A percentile compares a stretch with the other conserved stretches of the same genome.
phyloP scores from a whole-genome alignment of 1,139 yeast species.

The Scheffersomyces stambukii region DNA sequence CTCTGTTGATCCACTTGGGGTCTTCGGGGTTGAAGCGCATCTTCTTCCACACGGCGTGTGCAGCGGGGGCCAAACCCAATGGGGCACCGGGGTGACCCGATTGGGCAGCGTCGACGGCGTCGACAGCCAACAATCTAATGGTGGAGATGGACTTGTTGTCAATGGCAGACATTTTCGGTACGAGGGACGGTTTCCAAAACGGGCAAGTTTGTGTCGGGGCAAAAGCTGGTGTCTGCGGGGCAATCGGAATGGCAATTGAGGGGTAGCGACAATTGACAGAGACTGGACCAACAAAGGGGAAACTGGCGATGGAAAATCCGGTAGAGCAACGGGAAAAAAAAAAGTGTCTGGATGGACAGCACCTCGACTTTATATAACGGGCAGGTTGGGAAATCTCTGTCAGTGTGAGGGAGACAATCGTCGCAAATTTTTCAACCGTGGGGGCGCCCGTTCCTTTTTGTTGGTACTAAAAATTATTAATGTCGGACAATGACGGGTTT shows the following conservation, averaged over 20 bases:
- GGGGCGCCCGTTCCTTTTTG: no score
- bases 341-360: no score
- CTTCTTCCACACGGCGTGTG: slow-evolving; percentile 69
- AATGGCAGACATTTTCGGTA: slow-evolving; percentile 38
- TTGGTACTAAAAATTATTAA: no score
- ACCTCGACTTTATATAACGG: no score
- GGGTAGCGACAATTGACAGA: neutral
- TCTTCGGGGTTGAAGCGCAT: slow-evolving; percentile 87
- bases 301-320: slow-evolving; percentile 1
- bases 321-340: no score
- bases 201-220: no score
- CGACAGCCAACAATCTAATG: slow-evolving; percentile 87
- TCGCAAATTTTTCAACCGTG: no score
- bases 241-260: neutral
- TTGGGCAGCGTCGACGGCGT: slow-evolving; percentile 83
- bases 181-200: no score
- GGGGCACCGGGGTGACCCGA: slow-evolving; percentile 99
- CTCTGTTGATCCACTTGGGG: slow-evolving; percentile 92
- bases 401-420: no score
- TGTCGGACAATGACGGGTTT: no score
- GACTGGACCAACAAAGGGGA: slow-evolving; percentile 1
- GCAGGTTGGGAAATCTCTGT: no score
- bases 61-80: slow-evolving; percentile 86
- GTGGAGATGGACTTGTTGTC: slow-evolving; percentile 82
- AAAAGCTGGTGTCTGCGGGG: slow-evolving; percentile 1